phyloP scores from a whole-genome alignment of 1,284 basidiomycete species.

The Cutaneotrichosporon sp. region DNA sequence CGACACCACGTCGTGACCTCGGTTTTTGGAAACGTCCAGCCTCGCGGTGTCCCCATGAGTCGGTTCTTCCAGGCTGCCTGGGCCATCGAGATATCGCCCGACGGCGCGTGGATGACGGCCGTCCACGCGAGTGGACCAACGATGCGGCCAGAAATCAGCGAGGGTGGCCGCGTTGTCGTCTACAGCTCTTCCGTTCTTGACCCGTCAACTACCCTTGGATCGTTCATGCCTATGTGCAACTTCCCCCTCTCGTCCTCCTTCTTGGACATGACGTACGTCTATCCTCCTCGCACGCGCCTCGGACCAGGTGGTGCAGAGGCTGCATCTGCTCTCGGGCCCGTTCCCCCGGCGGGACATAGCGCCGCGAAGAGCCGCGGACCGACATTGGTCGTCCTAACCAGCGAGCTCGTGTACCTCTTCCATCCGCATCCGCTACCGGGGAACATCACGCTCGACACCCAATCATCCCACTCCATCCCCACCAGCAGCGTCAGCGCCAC shows the following conservation, averaged over 20 bases:
- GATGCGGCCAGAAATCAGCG: constrained; percentile 12
- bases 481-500: constrained; percentile 16
- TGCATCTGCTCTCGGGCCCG: constrained; percentile 34
- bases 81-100: constrained; percentile 35
- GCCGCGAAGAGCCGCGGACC: constrained; percentile 29
- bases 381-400: constrained; percentile 32
- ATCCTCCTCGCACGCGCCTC: constrained; percentile 34
- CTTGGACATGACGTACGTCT: constrained; percentile 35
- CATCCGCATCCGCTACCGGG: constrained; percentile 29
- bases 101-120: constrained; percentile 38
- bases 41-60: constrained; percentile 30
- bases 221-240: constrained; percentile 29
- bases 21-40: constrained; percentile 24
- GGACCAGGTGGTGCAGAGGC: constrained; percentile 11
- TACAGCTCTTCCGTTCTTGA: constrained; percentile 34
- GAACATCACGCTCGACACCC: constrained; percentile 22
- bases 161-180: constrained; percentile 19
- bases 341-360: constrained; percentile 26
- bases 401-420: constrained; percentile 31
- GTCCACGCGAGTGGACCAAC: constrained; percentile 18
- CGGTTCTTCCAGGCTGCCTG: constrained; percentile 25
- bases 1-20: constrained; percentile 22
- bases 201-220: constrained; percentile 21
- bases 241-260: constrained; percentile 31
- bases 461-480: constrained; percentile 15